Percentiles rank a stretch among this genome's conserved stretches.
phyloP scores from a whole-genome alignment of 2,329 filamentous ascomycete species.

The Exophiala bonariae region DNA sequence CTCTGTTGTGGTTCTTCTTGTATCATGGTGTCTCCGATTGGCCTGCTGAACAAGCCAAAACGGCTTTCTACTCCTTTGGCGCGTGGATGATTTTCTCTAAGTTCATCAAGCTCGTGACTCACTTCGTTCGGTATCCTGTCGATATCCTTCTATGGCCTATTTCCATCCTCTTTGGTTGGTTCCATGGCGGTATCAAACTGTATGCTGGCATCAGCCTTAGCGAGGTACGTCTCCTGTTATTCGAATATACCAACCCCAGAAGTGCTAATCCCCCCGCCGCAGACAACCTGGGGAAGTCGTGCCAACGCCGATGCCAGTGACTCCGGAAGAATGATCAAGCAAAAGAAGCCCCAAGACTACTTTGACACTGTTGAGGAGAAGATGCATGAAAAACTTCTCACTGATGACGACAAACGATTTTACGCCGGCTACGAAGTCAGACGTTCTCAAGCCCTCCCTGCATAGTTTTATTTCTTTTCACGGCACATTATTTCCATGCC shows the following conservation, averaged over 20 bases:
- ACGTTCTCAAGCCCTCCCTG: slow-evolving; percentile 19
- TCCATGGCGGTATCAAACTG: slow-evolving; percentile 89
- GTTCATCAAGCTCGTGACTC: slow-evolving; percentile 83
- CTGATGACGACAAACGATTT: slow-evolving; percentile 19
- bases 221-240: slow-evolving; percentile 61
- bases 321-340: slow-evolving; percentile 61
- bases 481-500: neutral
- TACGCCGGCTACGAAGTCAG: slow-evolving; percentile 20
- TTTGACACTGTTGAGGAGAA: slow-evolving; percentile 17
- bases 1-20: slow-evolving; percentile 67
- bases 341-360: slow-evolving; percentile 15
- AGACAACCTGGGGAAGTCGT: slow-evolving; percentile 96
- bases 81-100: slow-evolving; percentile 86
- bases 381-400: slow-evolving; percentile 19
- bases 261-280: slow-evolving; percentile 28
- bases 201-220: slow-evolving; percentile 81
- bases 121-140: slow-evolving; percentile 80
- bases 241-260: neutral
- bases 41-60: slow-evolving; percentile 53
- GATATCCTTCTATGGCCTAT: slow-evolving; percentile 78
- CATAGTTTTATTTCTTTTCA: slow-evolving; percentile 11
- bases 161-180: slow-evolving; percentile 89
- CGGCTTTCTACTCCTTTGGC: slow-evolving; percentile 62
- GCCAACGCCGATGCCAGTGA: slow-evolving; percentile 87
- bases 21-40: slow-evolving; percentile 67